These are phyloP conservation scores for Fusarium oligoseptatum DNA, from an alignment of 2,329 filamentous ascomycete genomes.

Conservation along the genomic window DNA sequence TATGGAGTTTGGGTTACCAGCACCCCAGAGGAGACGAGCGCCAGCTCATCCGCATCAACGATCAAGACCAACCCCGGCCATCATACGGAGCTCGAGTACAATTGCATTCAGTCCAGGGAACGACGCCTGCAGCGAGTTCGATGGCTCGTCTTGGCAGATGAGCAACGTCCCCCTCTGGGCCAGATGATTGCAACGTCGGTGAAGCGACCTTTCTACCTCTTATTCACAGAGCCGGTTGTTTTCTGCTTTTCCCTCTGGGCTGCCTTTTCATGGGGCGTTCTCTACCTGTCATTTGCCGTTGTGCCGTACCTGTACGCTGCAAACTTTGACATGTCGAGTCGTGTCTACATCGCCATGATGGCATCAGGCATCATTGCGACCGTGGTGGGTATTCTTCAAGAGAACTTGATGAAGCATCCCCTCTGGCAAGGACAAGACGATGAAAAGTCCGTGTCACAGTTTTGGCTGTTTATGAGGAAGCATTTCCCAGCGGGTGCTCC, in stretches of 20 bases:
- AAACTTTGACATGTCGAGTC: conserved; percentile 75
- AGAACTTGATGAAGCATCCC: conserved; percentile 69
- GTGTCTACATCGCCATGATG: conserved; percentile 80
- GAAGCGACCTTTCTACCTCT: conserved; percentile 81
- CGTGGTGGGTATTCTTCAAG: conserved; percentile 77
- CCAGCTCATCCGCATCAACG: conserved; percentile 40
- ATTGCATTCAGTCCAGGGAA: not conserved
- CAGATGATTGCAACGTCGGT: conserved; percentile 82
- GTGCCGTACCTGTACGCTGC: conserved; percentile 82
- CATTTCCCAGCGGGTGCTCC: conserved; percentile 68
- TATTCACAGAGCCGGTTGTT: conserved; percentile 82
- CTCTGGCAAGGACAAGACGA: conserved; percentile 48
- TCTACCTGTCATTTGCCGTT: conserved; percentile 87
- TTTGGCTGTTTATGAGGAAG: conserved; percentile 62
- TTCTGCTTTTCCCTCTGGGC: conserved; percentile 93
- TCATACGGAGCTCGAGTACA: conserved; percentile 16
- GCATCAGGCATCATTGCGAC: conserved; percentile 76
- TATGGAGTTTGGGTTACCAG: conserved; percentile 60
- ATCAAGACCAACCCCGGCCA: conserved; percentile 30
- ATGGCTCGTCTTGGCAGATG: conserved; percentile 85
- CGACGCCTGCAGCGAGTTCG: conserved; percentile 67
- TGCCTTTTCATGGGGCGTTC: conserved; percentile 87
- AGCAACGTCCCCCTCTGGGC: conserved; percentile 76
- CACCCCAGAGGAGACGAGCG: conserved; percentile 14
- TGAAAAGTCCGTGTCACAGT: conserved; percentile 44